These are phyloP conservation scores for Claviceps fusiformis DNA, from an alignment of 2,329 filamentous ascomycete species.

Conservation along the genomic window DNA sequence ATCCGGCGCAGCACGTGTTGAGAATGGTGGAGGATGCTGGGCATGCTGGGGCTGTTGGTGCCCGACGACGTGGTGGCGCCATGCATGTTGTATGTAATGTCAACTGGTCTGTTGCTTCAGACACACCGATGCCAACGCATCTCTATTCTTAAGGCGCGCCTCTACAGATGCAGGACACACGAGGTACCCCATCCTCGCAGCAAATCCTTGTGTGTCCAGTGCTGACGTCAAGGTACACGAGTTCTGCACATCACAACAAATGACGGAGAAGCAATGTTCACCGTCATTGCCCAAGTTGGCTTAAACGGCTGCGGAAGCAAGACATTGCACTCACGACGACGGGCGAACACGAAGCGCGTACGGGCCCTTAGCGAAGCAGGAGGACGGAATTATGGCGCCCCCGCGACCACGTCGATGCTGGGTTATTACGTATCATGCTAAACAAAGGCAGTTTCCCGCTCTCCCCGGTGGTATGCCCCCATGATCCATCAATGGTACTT, in stretches of 20 bases:
- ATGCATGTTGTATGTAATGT: neutral
- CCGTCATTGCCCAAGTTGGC: neutral
- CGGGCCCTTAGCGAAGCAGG: neutral
- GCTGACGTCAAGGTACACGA: neutral
- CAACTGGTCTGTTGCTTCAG: neutral
- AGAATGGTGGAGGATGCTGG: neutral
- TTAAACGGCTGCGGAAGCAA: neutral
- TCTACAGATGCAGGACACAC: neutral
- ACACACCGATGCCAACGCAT: slow-evolving; percentile 1
- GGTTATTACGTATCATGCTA: neutral
- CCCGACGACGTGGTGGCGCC: slow-evolving; percentile 3
- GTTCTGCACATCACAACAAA: slow-evolving; percentile 1
- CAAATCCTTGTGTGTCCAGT: neutral
- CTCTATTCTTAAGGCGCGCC: neutral
- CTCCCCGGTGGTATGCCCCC: neutral
- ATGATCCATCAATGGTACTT: neutral
- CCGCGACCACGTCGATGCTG: neutral
- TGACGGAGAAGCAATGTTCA: neutral
- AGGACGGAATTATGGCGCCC: neutral
- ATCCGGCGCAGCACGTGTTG: neutral
- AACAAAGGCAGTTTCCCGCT: neutral
- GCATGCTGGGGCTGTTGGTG: neutral
- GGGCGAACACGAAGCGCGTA: neutral
- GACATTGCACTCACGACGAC: neutral
- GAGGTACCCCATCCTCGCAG: neutral